Conservation (phyloP, 129 eudicot genomes). For the Chrysanthemum makinoi region DNA sequence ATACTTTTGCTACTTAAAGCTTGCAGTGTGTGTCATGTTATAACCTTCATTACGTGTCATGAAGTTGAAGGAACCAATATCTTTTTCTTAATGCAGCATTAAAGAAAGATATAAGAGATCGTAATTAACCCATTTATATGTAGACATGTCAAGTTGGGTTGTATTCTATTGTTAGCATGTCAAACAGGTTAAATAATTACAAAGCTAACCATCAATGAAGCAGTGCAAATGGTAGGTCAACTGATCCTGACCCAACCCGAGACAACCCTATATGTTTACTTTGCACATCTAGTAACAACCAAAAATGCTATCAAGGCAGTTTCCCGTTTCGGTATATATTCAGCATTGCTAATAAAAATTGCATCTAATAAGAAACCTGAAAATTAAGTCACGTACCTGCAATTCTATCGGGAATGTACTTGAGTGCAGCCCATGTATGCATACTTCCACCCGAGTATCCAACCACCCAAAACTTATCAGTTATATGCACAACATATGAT, state of each 20-base stretch:
- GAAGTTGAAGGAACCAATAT: conserved; percentile 1
- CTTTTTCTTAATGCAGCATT: not conserved
- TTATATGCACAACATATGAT: conserved; percentile 68
- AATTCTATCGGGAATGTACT: conserved; percentile 78
- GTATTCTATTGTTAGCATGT: too few relatives aligned
- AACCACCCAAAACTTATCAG: conserved; percentile 78
- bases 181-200: too few relatives aligned
- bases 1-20: not conserved
- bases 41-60: not conserved
- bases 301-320: not conserved
- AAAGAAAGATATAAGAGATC: not conserved
- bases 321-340: conserved; percentile 6
- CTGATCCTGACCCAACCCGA: too few relatives aligned
- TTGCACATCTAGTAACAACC: conserved; percentile 1
- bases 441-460: conserved; percentile 77
- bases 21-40: not conserved
- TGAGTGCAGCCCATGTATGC: conserved; percentile 95
- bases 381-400: conserved; percentile 47
- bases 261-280: too few relatives aligned
- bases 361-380: not conserved
- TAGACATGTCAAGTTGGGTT: too few relatives aligned
- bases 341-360: conserved; percentile 17
- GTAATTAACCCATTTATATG: not conserved
- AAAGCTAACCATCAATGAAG: too few relatives aligned
- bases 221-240: too few relatives aligned